phyloP scores from a whole-genome alignment of 257 asterid genomes.

The Avicennia marina region DNA sequence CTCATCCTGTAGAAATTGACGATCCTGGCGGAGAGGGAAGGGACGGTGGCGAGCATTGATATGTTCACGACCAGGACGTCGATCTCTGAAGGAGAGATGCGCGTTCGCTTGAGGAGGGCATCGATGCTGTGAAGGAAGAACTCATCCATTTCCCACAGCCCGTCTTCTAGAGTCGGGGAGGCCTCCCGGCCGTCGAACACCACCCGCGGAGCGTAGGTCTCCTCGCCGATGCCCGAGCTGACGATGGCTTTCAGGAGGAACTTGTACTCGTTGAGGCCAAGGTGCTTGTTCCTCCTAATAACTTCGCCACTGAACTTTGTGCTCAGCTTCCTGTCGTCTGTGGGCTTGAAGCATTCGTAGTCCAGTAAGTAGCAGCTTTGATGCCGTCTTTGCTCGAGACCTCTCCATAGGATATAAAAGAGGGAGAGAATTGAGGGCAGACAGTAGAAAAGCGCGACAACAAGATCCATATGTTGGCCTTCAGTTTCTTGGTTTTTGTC shows the following conservation, averaged over 20 bases:
- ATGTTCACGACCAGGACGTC: slow-evolving; percentile 75
- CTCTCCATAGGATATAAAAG: slow-evolving; percentile 23
- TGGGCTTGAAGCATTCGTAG: slow-evolving; percentile 66
- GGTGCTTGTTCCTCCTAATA: slow-evolving; percentile 62
- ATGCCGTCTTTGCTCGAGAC: slow-evolving; percentile 27
- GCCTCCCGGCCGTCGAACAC: slow-evolving; percentile 59
- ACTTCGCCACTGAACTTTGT: slow-evolving; percentile 57
- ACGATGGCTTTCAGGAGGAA: slow-evolving; percentile 74
- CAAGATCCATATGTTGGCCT: slow-evolving; percentile 36
- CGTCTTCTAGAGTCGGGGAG: slow-evolving; percentile 51
- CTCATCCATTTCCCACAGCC: slow-evolving; percentile 65
- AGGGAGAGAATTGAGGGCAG: slow-evolving; percentile 45
- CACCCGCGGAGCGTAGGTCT: slow-evolving; percentile 78
- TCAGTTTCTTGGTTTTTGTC: background rate
- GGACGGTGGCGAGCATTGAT: slow-evolving; percentile 62
- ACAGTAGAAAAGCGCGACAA: slow-evolving; percentile 17
- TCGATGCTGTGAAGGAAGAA: slow-evolving; percentile 49
- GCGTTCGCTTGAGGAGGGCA: slow-evolving; percentile 36
- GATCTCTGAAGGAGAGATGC: slow-evolving; percentile 46
- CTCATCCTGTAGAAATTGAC: slow-evolving; percentile 55
- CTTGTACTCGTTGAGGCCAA: slow-evolving; percentile 68
- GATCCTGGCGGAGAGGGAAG: slow-evolving; percentile 59
- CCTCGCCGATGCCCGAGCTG: slow-evolving; percentile 90
- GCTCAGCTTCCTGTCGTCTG: slow-evolving; percentile 47
- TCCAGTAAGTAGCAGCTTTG: slow-evolving; percentile 65